Evolutionary conservation across 306 rosid species (phyloP).

Genomic region (Begonia fuchsioides): DNA sequence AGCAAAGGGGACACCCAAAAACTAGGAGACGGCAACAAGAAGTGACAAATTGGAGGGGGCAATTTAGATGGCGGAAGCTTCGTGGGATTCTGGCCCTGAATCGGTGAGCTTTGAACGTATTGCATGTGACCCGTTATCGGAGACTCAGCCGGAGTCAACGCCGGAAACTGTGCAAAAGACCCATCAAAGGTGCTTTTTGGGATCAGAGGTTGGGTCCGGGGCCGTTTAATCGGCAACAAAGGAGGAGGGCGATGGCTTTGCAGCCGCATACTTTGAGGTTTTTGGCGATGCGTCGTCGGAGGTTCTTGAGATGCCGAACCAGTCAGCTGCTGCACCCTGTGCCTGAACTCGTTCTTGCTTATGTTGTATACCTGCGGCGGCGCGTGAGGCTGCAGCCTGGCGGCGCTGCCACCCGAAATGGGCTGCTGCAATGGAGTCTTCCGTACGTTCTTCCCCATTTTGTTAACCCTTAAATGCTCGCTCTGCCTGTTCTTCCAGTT

Average conservation of each 20-base stretch:
- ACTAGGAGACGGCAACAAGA: slow-evolving; percentile 75
- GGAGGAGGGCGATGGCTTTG: slow-evolving; percentile 98
- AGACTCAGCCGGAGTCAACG: slow-evolving; percentile 40
- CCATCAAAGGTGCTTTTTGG: slow-evolving; percentile 36
- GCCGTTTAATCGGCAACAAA: slow-evolving; percentile 53
- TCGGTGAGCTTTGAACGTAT: slow-evolving; percentile 55
- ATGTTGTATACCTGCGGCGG: slow-evolving; percentile 97
- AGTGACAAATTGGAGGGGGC: slow-evolving; percentile 86
- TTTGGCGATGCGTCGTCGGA: slow-evolving; percentile 57
- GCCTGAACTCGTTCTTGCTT: slow-evolving; percentile 85
- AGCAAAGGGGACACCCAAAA: slow-evolving; percentile 61
- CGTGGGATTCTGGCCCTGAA: slow-evolving; percentile 27
- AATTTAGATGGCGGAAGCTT: slow-evolving; percentile 37
- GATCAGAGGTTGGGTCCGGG: slow-evolving; percentile 29
- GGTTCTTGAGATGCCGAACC: slow-evolving; percentile 78
- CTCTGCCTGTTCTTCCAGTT: slow-evolving; percentile 49
- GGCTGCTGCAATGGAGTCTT: slow-evolving; percentile 89
- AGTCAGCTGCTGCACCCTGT: slow-evolving; percentile 90
- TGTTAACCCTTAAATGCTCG: slow-evolving; percentile 81
- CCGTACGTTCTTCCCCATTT: slow-evolving; percentile 74
- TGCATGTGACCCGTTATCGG: slow-evolving; percentile 91
- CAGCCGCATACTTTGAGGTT: slow-evolving; percentile 73
- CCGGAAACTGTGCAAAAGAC: slow-evolving; percentile 19
- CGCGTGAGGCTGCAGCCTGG: slow-evolving; percentile 80
- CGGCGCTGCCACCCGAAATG: slow-evolving; percentile 39